Evolutionary conservation across 2,329 filamentous ascomycete species (phyloP).

Genomic region (Fusarium sp.): DNA sequence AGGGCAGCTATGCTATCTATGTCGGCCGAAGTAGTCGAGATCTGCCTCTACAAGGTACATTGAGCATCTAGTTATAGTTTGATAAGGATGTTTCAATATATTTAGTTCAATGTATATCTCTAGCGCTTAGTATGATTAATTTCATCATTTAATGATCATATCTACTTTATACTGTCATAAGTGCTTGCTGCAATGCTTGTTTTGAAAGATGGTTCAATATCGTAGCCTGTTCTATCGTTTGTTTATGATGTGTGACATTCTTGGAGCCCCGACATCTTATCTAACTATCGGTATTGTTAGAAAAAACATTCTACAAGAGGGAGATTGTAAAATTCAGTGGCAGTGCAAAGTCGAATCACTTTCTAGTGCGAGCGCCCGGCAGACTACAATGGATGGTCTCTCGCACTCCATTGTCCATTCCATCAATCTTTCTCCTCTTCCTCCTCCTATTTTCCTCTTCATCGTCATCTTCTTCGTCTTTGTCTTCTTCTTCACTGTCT

Average conservation of each 20-base stretch:
- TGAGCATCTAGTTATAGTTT: neutral
- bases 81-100: fast-evolving
- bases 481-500: neutral
- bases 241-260: fast-evolving
- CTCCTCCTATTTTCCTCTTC: neutral
- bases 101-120: neutral
- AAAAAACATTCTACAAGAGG: fast-evolving
- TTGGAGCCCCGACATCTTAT: fast-evolving
- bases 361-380: neutral
- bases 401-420: fast-evolving
- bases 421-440: neutral
- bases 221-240: neutral
- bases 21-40: constrained; percentile 14
- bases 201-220: fast-evolving
- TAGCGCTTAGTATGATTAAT: fast-evolving
- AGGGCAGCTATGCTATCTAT: neutral
- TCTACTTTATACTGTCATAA: fast-evolving
- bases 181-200: fast-evolving
- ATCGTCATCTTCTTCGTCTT: neutral
- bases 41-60: neutral
- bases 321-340: fast-evolving
- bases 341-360: neutral
- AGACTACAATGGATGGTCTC: neutral
- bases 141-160: no score
- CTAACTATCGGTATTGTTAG: fast-evolving